Conservation (phyloP, 2,329 filamentous ascomycete species). For the Ceratocystis diversiconidia region DNA sequence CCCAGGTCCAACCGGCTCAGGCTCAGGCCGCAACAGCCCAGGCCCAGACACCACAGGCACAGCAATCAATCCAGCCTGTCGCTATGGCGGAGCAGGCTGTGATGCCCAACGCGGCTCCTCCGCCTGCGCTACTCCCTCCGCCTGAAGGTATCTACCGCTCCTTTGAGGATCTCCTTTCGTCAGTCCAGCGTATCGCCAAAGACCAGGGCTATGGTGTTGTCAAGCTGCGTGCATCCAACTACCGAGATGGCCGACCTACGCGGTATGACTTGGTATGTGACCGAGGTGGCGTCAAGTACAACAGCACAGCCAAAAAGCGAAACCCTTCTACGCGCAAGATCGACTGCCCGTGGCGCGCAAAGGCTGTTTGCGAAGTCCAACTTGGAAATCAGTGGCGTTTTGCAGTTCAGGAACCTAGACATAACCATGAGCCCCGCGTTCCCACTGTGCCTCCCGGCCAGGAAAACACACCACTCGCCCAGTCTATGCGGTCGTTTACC, state of each 20-base stretch:
- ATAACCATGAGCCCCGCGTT: constrained; percentile 47
- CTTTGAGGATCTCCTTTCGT: constrained; percentile 44
- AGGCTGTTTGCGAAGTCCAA: constrained; percentile 49
- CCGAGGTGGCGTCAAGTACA: constrained; percentile 50
- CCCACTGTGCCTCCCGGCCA: constrained; percentile 40
- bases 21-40: constrained; percentile 2
- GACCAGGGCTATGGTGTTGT: constrained; percentile 50
- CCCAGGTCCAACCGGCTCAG: neutral
- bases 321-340: constrained; percentile 50
- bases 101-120: constrained; percentile 34
- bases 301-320: constrained; percentile 49
- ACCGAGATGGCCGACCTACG: constrained; percentile 47
- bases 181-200: constrained; percentile 45
- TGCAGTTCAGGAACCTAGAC: constrained; percentile 43
- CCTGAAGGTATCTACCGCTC: constrained; percentile 46
- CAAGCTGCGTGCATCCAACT: constrained; percentile 48
- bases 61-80: constrained; percentile 20
- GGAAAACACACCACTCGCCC: constrained; percentile 43
- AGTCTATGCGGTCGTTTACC: constrained; percentile 42
- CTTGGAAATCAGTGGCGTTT: constrained; percentile 51
- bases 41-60: constrained; percentile 5
- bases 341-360: constrained; percentile 48
- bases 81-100: constrained; percentile 25
- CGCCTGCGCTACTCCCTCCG: constrained; percentile 37
- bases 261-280: constrained; percentile 50